A percentile compares a stretch with the other conserved stretches of the same genome.
These are phyloP conservation scores for Allium fistulosum DNA, from an alignment of 106 monocot species.

Conservation along the genomic window DNA sequence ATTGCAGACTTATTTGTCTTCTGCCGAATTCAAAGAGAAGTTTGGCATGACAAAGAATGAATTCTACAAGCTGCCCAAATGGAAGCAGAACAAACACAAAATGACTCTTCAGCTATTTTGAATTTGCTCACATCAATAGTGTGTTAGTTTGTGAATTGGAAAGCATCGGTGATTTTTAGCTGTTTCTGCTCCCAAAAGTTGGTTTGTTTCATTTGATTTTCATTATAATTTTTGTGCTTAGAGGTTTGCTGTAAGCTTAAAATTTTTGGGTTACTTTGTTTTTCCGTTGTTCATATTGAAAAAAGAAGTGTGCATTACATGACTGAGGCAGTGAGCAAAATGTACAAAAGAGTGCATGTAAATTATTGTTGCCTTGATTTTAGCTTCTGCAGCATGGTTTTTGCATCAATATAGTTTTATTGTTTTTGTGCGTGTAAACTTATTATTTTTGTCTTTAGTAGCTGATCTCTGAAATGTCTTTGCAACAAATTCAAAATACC, in stretches of 20 bases:
- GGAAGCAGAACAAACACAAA: constrained; percentile 92
- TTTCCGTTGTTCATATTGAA: too few relatives aligned
- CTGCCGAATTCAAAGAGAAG: constrained; percentile 75
- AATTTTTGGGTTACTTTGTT: not conserved
- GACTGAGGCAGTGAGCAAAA: too few relatives aligned
- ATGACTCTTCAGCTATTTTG: constrained; percentile 65
- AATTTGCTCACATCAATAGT: not conserved
- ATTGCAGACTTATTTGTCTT: constrained; percentile 76
- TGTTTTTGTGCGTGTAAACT: too few relatives aligned
- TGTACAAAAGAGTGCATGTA: too few relatives aligned
- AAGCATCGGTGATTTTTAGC: not conserved
- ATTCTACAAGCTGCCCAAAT: constrained; percentile 82
- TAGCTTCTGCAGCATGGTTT: too few relatives aligned
- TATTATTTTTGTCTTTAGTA: too few relatives aligned
- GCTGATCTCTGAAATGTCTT: too few relatives aligned
- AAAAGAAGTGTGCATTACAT: too few relatives aligned
- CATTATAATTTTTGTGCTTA: not conserved
- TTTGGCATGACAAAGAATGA: constrained; percentile 74
- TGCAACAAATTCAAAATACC: too few relatives aligned
- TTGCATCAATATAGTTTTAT: too few relatives aligned
- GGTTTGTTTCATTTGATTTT: not conserved
- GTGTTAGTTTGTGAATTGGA: not conserved
- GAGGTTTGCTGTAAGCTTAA: not conserved
- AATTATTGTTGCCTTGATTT: too few relatives aligned
- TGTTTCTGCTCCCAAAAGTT: not conserved